Conservation (phyloP, 768 basidiomycete genomes). For the Hirschioporus abietinus region DNA sequence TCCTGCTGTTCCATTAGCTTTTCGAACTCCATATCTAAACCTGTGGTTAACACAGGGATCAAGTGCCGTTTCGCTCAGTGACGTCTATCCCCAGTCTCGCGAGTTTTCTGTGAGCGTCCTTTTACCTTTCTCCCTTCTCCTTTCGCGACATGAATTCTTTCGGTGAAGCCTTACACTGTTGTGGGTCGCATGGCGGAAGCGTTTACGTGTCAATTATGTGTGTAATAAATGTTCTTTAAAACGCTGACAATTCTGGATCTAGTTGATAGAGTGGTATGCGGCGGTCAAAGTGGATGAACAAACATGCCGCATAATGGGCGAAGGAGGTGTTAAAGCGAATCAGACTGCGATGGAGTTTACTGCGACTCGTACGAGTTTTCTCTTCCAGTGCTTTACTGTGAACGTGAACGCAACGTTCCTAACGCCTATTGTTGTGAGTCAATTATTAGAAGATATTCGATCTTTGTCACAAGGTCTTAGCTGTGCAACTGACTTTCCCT, state of each 20-base stretch:
- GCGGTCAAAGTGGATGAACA: constrained; percentile 15
- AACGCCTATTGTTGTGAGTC: constrained; percentile 11
- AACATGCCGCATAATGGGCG: constrained; percentile 16
- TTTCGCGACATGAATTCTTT: too few species aligned
- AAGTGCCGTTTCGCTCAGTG: constrained; percentile 1
- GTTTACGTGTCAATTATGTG: neutral
- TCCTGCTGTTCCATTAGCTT: constrained; percentile 22
- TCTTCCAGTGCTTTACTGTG: constrained; percentile 12
- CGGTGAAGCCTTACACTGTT: too few species aligned
- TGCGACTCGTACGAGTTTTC: constrained; percentile 15
- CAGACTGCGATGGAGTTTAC: constrained; percentile 14
- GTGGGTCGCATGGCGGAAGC: too few species aligned
- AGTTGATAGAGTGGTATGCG: constrained; percentile 16
- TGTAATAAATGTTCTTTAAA: neutral
- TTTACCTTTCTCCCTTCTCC: neutral
- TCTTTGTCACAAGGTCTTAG: too few species aligned
- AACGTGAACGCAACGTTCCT: constrained; percentile 15
- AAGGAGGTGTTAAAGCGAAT: constrained; percentile 7
- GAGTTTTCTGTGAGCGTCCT: constrained; percentile 9
- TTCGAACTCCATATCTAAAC: constrained; percentile 22
- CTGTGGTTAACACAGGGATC: constrained; percentile 7
- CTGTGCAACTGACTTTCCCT: constrained; percentile 3
- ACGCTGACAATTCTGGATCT: neutral
- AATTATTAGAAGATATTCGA: neutral
- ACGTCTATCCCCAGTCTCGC: constrained; percentile 16